Percentiles rank a stretch among this genome's conserved stretches.
Conservation (phyloP, 768 basidiomycete genomes). For the Podaxis mareebaensis region DNA sequence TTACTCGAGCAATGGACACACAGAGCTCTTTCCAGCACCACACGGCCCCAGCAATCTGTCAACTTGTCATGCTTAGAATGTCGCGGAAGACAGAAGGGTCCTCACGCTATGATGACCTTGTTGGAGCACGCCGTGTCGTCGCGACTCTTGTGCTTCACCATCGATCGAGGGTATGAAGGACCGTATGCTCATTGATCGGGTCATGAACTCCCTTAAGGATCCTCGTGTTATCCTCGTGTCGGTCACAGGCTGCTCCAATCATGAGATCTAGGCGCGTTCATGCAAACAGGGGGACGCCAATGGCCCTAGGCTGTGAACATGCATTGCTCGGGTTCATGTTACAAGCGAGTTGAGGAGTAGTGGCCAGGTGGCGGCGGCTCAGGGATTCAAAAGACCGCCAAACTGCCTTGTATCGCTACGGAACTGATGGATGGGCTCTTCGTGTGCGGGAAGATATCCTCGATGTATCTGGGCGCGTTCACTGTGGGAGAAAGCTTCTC, state of each 20-base stretch:
- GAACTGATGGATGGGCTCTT: too few relatives aligned
- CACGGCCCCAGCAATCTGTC: slow-evolving; percentile 10
- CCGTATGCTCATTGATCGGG: background rate
- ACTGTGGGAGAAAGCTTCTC: too few relatives aligned
- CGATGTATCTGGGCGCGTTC: too few relatives aligned
- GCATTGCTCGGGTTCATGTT: too few relatives aligned
- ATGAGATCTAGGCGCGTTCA: background rate
- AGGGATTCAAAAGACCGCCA: too few relatives aligned
- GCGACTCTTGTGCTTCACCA: background rate
- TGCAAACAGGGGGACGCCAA: background rate
- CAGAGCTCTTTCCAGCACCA: slow-evolving; percentile 14
- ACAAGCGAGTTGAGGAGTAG: too few relatives aligned
- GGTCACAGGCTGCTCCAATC: background rate
- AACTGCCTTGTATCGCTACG: too few relatives aligned
- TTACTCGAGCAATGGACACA: background rate
- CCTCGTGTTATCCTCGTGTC: slow-evolving; percentile 2
- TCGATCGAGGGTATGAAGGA: background rate
- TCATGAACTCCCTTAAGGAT: background rate
- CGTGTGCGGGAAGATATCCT: too few relatives aligned
- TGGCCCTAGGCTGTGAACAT: too few relatives aligned
- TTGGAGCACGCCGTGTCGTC: background rate
- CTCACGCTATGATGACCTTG: slow-evolving; percentile 14
- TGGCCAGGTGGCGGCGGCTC: too few relatives aligned
- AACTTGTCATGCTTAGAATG: background rate
- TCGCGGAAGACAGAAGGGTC: background rate